Base-by-base conservation (phyloP, 352 stramenopile genomes). In the Phytophthora niederhauseri region DNA sequence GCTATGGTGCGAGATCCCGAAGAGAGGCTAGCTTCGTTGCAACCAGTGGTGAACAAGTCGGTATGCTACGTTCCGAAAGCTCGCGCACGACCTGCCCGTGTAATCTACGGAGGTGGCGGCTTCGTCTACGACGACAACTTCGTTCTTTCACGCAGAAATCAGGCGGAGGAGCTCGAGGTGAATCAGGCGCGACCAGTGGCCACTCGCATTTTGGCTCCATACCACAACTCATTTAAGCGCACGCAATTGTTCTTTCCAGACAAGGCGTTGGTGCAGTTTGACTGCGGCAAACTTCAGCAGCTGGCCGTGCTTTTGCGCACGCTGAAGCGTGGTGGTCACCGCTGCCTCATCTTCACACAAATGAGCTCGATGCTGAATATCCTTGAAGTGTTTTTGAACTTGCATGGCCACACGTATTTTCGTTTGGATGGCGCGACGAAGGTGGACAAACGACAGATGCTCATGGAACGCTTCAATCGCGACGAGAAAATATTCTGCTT, bases 361-460 rank as follows among this genome's bases (percentile, higher is more conserved):
- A 99, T 99, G 98, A 98, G 95, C 57, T 98, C 97, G 53, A 99
- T 99, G 97, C 84, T 99, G 31, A 98, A 99, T 78, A 97, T 99
- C 34, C 85, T 99, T 14, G 98, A 99, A 84, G 87, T 95, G 50
- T 99, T 99, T 78, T 82, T 99, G 38, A 99, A 98, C 67, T 82
- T 99, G 7, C 94, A 99, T 75, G 97, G 97, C 0, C 94, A 99
- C 68, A 98, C 96, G 14, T 99, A 99, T 69, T 91, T 99, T 55
- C 88, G 98, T n/a, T 76, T 99, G 54, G 98, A 99, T 82, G 98
- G 98, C 6, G 91, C 90, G 8, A 99, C 98, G 4, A 92, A 94
- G 60, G 94, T 99, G 12, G 96, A 99, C 64, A 92, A 94, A 62
- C 87, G 98, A 0, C 98, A 99, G 75, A 79, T 88, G 31, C 84